Percentiles rank a stretch among this genome's conserved stretches.
Evolutionary conservation across 1,139 yeast genomes (phyloP).

Genomic region (Yamadazyma siamensis): DNA sequence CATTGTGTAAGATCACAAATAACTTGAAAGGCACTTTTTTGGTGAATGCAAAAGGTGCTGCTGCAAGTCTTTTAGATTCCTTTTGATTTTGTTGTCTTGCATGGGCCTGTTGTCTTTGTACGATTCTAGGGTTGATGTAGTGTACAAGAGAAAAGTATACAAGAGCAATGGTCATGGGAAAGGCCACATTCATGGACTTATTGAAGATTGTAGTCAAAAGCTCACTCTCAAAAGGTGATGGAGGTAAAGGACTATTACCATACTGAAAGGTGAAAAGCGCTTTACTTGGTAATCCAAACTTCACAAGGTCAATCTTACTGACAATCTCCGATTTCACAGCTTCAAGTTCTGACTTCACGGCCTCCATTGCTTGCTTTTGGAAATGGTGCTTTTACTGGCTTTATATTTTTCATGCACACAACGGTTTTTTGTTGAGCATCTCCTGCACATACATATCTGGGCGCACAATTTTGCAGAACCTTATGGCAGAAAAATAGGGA

Average conservation of each 20-base stretch:
- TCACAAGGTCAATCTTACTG: slow-evolving; percentile 18
- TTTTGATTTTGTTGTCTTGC: slow-evolving; percentile 12
- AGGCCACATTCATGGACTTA: slow-evolving; percentile 33
- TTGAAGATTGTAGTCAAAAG: slow-evolving; percentile 25
- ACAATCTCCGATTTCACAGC: slow-evolving; percentile 6
- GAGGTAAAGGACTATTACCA: slow-evolving; percentile 31
- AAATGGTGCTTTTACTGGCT: not conserved
- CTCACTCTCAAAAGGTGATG: slow-evolving; percentile 33
- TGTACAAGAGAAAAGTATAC: slow-evolving; percentile 62
- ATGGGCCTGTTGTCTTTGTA: slow-evolving; percentile 31
- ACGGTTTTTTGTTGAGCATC: slow-evolving; percentile 4
- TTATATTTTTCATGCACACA: no score
- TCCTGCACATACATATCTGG: slow-evolving; percentile 1
- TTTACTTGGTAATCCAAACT: slow-evolving; percentile 37
- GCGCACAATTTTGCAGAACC: no score
- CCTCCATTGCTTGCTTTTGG: slow-evolving; percentile 5
- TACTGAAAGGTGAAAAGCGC: slow-evolving; percentile 32
- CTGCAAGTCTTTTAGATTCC: slow-evolving; percentile 35
- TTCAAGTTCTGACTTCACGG: slow-evolving; percentile 6
- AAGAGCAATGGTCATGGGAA: slow-evolving; percentile 59
- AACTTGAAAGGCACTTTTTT: slow-evolving; percentile 45
- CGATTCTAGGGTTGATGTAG: slow-evolving; percentile 43
- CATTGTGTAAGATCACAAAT: slow-evolving; percentile 61
- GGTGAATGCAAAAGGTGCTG: slow-evolving; percentile 56
- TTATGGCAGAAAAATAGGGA: no score